Conservation (phyloP, 2,329 filamentous ascomycete species). For the Penicillium sp. region DNA sequence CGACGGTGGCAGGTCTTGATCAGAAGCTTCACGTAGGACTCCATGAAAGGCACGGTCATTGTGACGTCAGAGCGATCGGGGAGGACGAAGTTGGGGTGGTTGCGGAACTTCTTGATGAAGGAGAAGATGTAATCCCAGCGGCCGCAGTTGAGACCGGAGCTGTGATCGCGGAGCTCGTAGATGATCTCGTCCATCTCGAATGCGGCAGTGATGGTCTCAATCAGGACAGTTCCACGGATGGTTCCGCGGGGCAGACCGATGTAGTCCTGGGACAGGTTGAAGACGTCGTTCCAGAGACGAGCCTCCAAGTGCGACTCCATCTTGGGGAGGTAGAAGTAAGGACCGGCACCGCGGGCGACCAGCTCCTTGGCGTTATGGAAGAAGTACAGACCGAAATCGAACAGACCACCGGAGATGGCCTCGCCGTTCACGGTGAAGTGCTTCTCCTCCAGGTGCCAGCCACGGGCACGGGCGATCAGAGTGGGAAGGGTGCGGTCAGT, state of each 20-base stretch:
- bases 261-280: conserved; percentile 94
- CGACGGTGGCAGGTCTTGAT: conserved; percentile 98
- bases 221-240: conserved; percentile 90
- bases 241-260: conserved; percentile 86
- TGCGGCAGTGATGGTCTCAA: conserved; percentile 95
- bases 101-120: conserved; percentile 98
- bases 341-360: conserved; percentile 77
- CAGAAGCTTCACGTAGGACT: conserved; percentile 92
- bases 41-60: conserved; percentile 99
- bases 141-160: conserved; percentile 93
- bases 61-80: conserved; percentile 89
- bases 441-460: conserved; percentile 98
- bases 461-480: conserved; percentile 88
- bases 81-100: conserved; percentile 88
- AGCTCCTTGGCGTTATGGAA: conserved; percentile 96
- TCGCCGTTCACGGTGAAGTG: conserved; percentile 94
- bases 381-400: conserved; percentile 98
- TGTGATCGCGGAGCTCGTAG: conserved; percentile 96
- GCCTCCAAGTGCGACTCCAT: conserved; percentile 98
- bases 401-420: conserved; percentile 86
- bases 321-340: conserved; percentile 98
- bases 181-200: conserved; percentile 99
- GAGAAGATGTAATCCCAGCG: conserved; percentile 99
- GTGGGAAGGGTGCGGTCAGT: conserved; percentile 85
- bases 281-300: conserved; percentile 95